Evolutionary conservation across 345 rosid genomes (phyloP), one percentile per base, ranked within the genome.

Genomic region (Geranium brycei): DNA sequence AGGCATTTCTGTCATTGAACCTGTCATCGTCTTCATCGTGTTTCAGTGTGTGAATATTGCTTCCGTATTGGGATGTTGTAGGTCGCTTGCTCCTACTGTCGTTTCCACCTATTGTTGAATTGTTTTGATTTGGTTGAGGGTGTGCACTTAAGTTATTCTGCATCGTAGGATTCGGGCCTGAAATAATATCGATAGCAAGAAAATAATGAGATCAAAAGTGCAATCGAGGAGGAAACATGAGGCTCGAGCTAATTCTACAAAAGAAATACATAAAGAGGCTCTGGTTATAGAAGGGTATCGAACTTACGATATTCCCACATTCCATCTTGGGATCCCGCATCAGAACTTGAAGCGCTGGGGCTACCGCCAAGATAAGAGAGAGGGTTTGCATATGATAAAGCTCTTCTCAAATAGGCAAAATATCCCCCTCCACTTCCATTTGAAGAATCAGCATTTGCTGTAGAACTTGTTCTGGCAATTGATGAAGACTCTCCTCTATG

Each of bases 21-120:
- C 68, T 77, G 19, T 62, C 41, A 60, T 87, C 96, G 65, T 91
- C 84, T 61, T 84, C 95, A 30, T 88, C 85, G 1, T 59, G 96
- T 65, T 72, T 92, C 67, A 91, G 77, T 0, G 87, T 89, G 75
- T 82, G 96, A 67, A 92, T 86, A 68, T 92, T 87, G 78, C 85
- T 84, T 58, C 98, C 88, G 30, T 65, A 72, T 51, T 53, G 61
- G 3, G 95, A 82, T 51, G 87, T 66, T 14, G 78, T 55, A 32
- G 76, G 73, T 62, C 72, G 78, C 82, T 81, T 74, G 65, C 73
- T 80, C 53, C 76, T 35, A 64, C 68, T 64, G 14, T 76, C 79
- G 59, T 66, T 75, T 72, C 80, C 73, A 40, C 75, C 71, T 31
- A 69, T 71, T 56, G 75, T 13, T 14, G 75, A 70, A 41, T 68